Conservation (phyloP, 371 early-diverging fungal genomes). For the Lichtheimia hyalospora region DNA sequence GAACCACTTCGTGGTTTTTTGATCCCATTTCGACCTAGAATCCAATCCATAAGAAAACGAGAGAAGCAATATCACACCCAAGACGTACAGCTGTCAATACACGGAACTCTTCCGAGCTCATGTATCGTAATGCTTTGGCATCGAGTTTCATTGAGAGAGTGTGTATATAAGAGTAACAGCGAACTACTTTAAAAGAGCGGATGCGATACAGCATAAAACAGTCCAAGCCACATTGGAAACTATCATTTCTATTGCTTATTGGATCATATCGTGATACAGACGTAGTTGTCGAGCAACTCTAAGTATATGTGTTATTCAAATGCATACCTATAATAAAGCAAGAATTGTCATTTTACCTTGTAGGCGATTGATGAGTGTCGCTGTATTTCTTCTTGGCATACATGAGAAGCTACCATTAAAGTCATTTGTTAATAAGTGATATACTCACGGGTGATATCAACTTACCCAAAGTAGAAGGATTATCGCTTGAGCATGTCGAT, state of each 20-base stretch:
- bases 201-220: background rate
- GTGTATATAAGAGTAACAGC: background rate
- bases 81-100: slow-evolving; percentile 87
- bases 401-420: no score
- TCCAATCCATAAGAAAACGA: background rate
- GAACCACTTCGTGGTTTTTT: slow-evolving; percentile 97
- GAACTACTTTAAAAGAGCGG: background rate
- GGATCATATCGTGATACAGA: slow-evolving; percentile 1
- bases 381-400: no score
- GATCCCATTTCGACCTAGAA: slow-evolving; percentile 92
- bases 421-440: no score
- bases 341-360: no score
- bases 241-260: background rate
- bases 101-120: slow-evolving; percentile 92
- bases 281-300: background rate
- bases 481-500: background rate
- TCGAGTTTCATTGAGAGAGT: slow-evolving; percentile 85
- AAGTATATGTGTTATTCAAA: background rate
- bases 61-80: background rate
- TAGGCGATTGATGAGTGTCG: no score
- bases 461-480: background rate
- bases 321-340: no score
- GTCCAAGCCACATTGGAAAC: background rate
- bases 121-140: slow-evolving; percentile 90
- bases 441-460: no score